Evolutionary conservation across 805 yeast species (phyloP).

Genomic region (Teunomyces kruisii): DNA sequence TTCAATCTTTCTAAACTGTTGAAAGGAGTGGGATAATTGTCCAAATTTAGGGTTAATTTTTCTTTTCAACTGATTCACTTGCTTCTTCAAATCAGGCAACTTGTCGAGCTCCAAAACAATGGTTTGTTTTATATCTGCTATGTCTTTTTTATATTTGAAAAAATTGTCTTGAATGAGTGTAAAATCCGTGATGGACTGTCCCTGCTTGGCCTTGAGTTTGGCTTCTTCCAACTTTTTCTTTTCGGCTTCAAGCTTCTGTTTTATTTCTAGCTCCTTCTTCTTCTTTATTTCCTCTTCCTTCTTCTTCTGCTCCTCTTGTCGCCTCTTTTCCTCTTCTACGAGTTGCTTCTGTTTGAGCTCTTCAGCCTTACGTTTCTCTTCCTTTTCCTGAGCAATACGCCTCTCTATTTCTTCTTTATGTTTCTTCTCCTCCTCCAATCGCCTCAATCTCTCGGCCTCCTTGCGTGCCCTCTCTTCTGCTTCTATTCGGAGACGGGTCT

Average conservation of each 20-base stretch:
- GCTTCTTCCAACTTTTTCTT: slow-evolving; percentile 3
- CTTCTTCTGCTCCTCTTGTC: slow-evolving; percentile 17
- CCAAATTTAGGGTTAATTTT: slow-evolving; percentile 88
- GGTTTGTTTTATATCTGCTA: slow-evolving; percentile 56
- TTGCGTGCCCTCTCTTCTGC: slow-evolving; percentile 8
- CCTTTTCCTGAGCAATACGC: slow-evolving; percentile 6
- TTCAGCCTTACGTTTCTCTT: slow-evolving; percentile 8
- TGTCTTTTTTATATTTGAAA: slow-evolving; percentile 49
- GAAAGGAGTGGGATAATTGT: slow-evolving; percentile 72
- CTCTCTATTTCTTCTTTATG: slow-evolving; percentile 2
- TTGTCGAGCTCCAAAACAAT: slow-evolving; percentile 55
- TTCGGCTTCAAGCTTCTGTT: slow-evolving; percentile 4
- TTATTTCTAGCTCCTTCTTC: slow-evolving; percentile 8
- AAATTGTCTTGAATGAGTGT: slow-evolving; percentile 43
- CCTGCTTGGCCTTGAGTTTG: slow-evolving; percentile 14
- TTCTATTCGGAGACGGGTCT: slow-evolving; percentile 5
- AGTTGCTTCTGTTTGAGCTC: slow-evolving; percentile 8
- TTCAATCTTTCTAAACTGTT: slow-evolving; percentile 56
- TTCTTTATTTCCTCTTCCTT: slow-evolving; percentile 19
- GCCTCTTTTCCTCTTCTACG: slow-evolving; percentile 11
- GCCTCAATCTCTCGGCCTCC: slow-evolving; percentile 15
- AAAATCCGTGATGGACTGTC: slow-evolving; percentile 34
- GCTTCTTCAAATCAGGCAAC: slow-evolving; percentile 52
- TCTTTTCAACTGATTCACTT: slow-evolving; percentile 62
- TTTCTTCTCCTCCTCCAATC: slow-evolving; percentile 13